Conservation (phyloP, 169 alveolate genomes). For the Perkinsus olseni region DNA sequence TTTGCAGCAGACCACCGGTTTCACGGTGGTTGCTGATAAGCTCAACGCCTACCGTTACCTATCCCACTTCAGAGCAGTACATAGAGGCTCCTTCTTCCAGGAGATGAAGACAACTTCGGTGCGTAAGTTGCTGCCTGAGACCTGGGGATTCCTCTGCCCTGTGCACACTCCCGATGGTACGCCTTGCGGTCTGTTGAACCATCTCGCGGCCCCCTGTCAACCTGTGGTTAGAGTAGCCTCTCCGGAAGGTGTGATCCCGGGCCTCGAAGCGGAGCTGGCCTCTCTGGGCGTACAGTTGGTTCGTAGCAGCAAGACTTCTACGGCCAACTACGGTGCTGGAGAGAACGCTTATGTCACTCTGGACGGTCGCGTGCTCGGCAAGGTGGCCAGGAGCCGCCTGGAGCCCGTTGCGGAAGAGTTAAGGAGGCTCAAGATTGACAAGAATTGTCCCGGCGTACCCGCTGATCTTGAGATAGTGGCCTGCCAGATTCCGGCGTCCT, state of each 20-base stretch:
- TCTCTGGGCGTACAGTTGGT: neutral
- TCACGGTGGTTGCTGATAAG: constrained; percentile 96
- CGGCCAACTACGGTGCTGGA: neutral
- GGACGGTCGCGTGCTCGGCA: neutral
- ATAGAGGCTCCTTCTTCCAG: constrained; percentile 96
- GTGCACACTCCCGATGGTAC: constrained; percentile 99
- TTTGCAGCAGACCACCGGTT: constrained; percentile 87
- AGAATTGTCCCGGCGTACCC: constrained; percentile 15
- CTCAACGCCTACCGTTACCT: constrained; percentile 90
- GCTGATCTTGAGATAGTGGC: neutral
- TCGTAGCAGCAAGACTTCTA: neutral
- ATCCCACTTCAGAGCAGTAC: constrained; percentile 97
- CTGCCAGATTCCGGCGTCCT: constrained; percentile 46
- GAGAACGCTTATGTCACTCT: neutral
- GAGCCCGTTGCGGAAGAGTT: constrained; percentile 18
- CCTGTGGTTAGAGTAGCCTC: neutral
- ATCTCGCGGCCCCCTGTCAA: constrained; percentile 78
- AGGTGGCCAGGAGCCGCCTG: neutral
- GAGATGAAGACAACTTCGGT: constrained; percentile 89
- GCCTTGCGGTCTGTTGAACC: constrained; percentile 98
- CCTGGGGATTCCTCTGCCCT: constrained; percentile 99
- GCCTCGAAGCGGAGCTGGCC: neutral
- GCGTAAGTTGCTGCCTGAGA: constrained; percentile 96
- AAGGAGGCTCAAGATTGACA: constrained; percentile 22
- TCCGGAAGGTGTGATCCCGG: neutral